Base-by-base conservation (phyloP, 768 basidiomycete species). In the Agrocybe praecox region DNA sequence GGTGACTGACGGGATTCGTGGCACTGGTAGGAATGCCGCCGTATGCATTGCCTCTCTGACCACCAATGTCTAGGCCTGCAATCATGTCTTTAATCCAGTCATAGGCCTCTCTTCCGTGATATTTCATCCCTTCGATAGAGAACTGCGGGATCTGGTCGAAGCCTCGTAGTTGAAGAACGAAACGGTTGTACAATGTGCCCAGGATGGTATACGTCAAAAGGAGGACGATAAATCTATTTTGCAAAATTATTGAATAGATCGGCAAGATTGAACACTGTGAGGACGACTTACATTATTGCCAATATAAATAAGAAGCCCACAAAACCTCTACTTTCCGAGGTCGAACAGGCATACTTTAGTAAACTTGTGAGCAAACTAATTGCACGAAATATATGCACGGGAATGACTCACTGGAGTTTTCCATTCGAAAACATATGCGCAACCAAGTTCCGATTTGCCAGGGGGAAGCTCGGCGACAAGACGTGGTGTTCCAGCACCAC, bases 361-460 rank as follows among this genome's bases (percentile, higher is more conserved):
- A 56, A 45, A 40, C 19, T 34, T 5, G 49, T 15, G 17, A 60
- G 43, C 58, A 33, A 49, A 19, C n/a, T 42, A 22, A 24, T 19
- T 46, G 34, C 44, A 29, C 21, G 48, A 40, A 46, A 18, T 6
- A 23, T 36, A 48, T 47, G 54, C 49, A 18, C 49, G 33, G 26
- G 40, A 23, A 44, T 9, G 44, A 69, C 83, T 64, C 61, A 94
- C 92, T 62, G 85, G 85, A 5, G 90, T 94, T 53, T 80, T 77
- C 94, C 94, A 96, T 74, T 95, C 92, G 36, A 96, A 72, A 56
- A 89, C 82, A 67, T 87, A 94, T 12, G 85, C 81, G 68, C 94
- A 96, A n/a, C 84, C 84, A 23, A 66, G 66, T 9, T 87, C 81
- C 32, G 88, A 85, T 15, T 83, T 80, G 9, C 75, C 74, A 8